These are phyloP conservation scores for Selaginella tamariscina DNA, from an alignment of 75 land plant genomes.

Conservation along the genomic window DNA sequence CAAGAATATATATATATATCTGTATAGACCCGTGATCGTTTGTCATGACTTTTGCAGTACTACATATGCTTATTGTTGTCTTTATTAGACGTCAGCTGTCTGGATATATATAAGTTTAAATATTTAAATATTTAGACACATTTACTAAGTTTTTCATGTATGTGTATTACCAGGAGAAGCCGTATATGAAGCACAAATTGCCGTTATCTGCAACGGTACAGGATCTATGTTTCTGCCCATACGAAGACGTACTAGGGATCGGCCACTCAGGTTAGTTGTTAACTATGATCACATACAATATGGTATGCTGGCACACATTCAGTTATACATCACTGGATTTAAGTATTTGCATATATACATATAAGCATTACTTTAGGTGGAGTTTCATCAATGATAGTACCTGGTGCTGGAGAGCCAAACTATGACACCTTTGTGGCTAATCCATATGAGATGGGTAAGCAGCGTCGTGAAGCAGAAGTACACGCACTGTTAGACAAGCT, in stretches of 20 bases:
- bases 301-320: no score
- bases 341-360: no score
- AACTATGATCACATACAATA: no score
- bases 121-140: no score
- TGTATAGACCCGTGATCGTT: no score
- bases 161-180: conserved; percentile 18
- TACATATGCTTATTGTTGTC: no score
- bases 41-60: no score
- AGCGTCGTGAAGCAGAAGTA: conserved; percentile 79
- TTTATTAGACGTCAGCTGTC: no score
- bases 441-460: conserved; percentile 80
- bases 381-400: conserved; percentile 65
- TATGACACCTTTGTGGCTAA: conserved; percentile 90
- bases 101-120: no score
- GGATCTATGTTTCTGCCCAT: conserved; percentile 63
- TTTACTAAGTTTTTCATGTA: background rate
- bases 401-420: conserved; percentile 94
- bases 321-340: no score
- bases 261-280: conserved; percentile 87
- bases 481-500: conserved; percentile 74
- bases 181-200: conserved; percentile 63
- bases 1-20: no score
- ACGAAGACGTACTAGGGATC: conserved; percentile 74
- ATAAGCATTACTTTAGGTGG: no score
- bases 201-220: conserved; percentile 54